phyloP scores from a whole-genome alignment of 2,329 filamentous ascomycete genomes.

The Epichloe typhina region DNA sequence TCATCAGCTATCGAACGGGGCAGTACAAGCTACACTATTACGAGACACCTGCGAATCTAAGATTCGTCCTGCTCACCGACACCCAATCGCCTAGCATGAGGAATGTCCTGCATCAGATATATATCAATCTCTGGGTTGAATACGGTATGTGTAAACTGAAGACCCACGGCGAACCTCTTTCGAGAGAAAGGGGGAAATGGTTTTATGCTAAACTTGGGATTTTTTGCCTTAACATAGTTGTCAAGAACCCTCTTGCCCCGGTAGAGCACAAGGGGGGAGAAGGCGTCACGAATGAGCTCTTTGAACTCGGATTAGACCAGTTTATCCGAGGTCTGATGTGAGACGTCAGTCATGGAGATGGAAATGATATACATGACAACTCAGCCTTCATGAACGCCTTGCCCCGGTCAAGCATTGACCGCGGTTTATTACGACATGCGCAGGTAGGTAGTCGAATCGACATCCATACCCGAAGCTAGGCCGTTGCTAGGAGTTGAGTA shows the following conservation, averaged over 20 bases:
- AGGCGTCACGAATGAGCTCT: slow-evolving; percentile 59
- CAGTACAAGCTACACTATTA: slow-evolving; percentile 99
- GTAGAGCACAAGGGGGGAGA: slow-evolving; percentile 56
- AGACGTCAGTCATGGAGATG: slow-evolving; percentile 10
- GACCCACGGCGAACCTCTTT: too few species aligned
- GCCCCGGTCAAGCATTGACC: too few species aligned
- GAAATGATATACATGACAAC: slow-evolving; percentile 3
- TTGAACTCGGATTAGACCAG: slow-evolving; percentile 60
- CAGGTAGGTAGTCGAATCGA: too few species aligned
- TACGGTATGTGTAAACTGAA: slow-evolving; percentile 46
- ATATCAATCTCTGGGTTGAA: slow-evolving; percentile 95
- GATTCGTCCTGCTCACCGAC: slow-evolving; percentile 94
- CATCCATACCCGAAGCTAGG: too few species aligned
- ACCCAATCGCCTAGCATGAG: slow-evolving; percentile 80
- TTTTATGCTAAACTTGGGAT: background rate
- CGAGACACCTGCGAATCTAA: slow-evolving; percentile 89
- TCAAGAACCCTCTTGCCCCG: slow-evolving; percentile 57
- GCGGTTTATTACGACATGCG: too few species aligned
- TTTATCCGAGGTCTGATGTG: slow-evolving; percentile 57
- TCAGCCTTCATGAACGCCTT: background rate
- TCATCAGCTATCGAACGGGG: slow-evolving; percentile 83
- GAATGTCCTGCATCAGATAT: slow-evolving; percentile 93
- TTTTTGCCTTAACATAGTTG: slow-evolving; percentile 32
- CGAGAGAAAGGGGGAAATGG: too few species aligned
- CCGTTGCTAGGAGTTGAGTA: too few species aligned